These are phyloP conservation scores for Colletotrichum chlorophyti DNA, from an alignment of 2,329 filamentous ascomycete genomes.

Conservation along the genomic window DNA sequence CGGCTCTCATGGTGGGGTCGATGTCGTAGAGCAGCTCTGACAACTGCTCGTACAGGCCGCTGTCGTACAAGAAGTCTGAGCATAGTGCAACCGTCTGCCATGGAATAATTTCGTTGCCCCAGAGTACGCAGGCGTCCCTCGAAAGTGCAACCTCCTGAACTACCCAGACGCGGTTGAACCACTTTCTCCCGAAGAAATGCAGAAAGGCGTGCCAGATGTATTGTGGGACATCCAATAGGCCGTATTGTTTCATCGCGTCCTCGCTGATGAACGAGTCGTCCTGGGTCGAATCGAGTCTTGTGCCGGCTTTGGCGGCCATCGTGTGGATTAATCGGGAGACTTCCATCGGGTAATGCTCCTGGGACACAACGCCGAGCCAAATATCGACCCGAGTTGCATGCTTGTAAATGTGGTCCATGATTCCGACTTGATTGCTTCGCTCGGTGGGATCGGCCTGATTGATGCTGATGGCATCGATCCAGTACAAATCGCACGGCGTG, in stretches of 20 bases:
- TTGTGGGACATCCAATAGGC: neutral
- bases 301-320: constrained; percentile 8
- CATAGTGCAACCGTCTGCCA: constrained; percentile 21
- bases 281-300: neutral
- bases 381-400: constrained; percentile 23
- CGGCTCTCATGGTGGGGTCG: constrained; percentile 7
- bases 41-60: constrained; percentile 14
- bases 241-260: neutral
- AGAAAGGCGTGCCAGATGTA: constrained; percentile 21
- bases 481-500: constrained; percentile 3
- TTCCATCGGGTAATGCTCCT: constrained; percentile 5
- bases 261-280: neutral
- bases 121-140: constrained; percentile 22
- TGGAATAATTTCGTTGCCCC: constrained; percentile 13
- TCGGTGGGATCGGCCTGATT: constrained; percentile 23
- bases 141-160: constrained; percentile 29
- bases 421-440: constrained; percentile 19
- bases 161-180: constrained; percentile 29
- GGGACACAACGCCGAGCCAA: constrained; percentile 24
- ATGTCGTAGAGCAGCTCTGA: constrained; percentile 13
- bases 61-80: constrained; percentile 17
- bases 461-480: constrained; percentile 31
- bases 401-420: constrained; percentile 31
- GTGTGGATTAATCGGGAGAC: neutral
- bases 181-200: constrained; percentile 26